Evolutionary conservation across 805 yeast genomes (phyloP), one percentile per base, ranked within the genome.

Genomic region (Barnettozyma pratensis): DNA sequence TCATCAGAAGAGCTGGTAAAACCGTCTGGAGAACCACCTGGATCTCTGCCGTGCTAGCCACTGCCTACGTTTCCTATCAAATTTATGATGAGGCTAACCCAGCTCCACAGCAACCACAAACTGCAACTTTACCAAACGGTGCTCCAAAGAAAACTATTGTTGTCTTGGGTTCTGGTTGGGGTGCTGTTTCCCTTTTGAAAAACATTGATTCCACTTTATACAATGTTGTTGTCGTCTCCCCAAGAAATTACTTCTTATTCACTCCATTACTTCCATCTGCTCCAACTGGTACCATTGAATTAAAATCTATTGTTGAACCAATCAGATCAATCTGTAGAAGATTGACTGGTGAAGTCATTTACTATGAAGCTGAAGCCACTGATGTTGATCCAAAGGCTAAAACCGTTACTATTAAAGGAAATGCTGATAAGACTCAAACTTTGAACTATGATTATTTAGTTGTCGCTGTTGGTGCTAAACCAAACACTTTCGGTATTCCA

Each of bases 261-360:
- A 91, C 97, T 42, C 97, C 97, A 25, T 73, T 91, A 64, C 75
- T 91, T 61, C 97, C 97, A 42, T 87, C 96, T 6, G 84, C 91
- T 55, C 96, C 97, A 45, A 90, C 96, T 36, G 97, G 97, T 52
- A 87, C 96, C 28, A 85, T 89, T 52, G 77, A 76, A 59, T 96
- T 87, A 67, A 87, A 94, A 66, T 90, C 97, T 31, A 90, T 91
- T 63, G 85, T 89, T 75, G 97, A 91, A 69, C 96, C 97, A 14
- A 91, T 92, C 50, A 84, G 96, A 60, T 76, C 86, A 51, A 85
- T 91, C 61, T 89, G 96, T 50, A 80, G 94, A 66, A 79, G 79
- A 71, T 73, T 79, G 66, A 77, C 83, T 46, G 92, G 89, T 62
- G 88, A 85, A 59, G 89, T 85, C 41, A 75, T 78, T 37, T 91